Base-by-base conservation (phyloP, 305 asterid genomes). In the Galium porrigens region DNA sequence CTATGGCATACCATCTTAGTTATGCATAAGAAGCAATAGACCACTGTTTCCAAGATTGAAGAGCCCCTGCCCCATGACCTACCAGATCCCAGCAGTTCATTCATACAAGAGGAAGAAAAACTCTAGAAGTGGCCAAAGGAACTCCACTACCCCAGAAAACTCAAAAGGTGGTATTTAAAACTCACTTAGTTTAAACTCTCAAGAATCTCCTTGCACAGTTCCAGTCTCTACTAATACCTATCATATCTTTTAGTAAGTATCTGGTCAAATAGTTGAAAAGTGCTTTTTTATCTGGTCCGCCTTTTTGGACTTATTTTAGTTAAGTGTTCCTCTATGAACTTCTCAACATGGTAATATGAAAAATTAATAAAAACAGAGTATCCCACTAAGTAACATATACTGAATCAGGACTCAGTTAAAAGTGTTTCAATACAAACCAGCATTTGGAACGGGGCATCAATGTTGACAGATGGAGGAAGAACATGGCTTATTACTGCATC, bases 381-480 rank as follows among this genome's bases (percentile, higher is more conserved):
- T 3, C 14, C 14, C 14, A n/a, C n/a, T n/a, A n/a, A n/a, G 52
- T 63, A 51, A 20, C 33, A 66, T 59, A 66, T 37, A 64, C 46
- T 53, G 58, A 42, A 25, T 60, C 60, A 42, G 48, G 36, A 25
- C 60, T 65, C 49, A 54, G 36, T 30, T 25, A 58, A 69, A 54
- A 72, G 73, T 60, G 75, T 60, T 56, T 54, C 65, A 70, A 69
- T 68, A 84, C 95, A 67, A 76, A 92, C 99, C 97, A 92, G 87
- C 99, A 92, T 92, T 81, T 83, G 86, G 55, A 92, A 92, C 68
- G 99, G 99, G 14, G 82, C 95, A 78, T 92, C 97, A 62, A 85
- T 75, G 71, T 70, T 84, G 34, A 82, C 91, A 75, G 68, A 61
- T 55, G 99, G 99, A 12, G 95, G 81, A 77, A 86, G 91, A 79